These are phyloP conservation scores for Physcomitrellopsis africana DNA, from an alignment of 225 moss, liverwort and hornwort species.

Conservation along the genomic window DNA sequence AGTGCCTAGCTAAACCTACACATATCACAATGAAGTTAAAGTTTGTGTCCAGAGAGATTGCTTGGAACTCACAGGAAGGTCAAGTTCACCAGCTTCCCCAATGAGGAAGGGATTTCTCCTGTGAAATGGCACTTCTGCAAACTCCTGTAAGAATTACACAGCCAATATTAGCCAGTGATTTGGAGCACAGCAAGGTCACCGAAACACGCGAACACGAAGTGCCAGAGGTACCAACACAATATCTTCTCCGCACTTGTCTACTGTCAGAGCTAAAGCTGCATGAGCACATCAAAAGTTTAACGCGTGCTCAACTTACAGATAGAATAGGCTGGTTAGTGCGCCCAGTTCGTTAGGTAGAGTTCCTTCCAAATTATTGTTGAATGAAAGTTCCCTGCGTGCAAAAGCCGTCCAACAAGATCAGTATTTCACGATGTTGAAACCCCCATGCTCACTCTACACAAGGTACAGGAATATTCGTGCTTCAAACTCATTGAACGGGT, in stretches of 20 bases:
- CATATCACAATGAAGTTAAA: neutral
- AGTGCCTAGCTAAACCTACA: neutral
- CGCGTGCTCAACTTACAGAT: slow-evolving; percentile 33
- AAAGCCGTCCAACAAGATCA: neutral
- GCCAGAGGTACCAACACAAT: neutral
- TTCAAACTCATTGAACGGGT: neutral
- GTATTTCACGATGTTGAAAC: neutral
- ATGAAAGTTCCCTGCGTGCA: slow-evolving; percentile 42
- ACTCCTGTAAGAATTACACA: slow-evolving; percentile 40
- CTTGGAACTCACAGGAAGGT: slow-evolving; percentile 44
- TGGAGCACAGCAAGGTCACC: neutral
- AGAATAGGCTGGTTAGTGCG: neutral
- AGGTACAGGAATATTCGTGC: neutral
- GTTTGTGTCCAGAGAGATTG: neutral
- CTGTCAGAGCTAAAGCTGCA: neutral
- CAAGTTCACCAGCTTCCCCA: slow-evolving; percentile 37
- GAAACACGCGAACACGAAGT: neutral
- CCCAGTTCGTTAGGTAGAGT: slow-evolving; percentile 35
- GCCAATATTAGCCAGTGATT: neutral
- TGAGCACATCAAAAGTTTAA: neutral
- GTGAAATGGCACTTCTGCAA: slow-evolving; percentile 38
- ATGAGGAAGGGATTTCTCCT: slow-evolving; percentile 38
- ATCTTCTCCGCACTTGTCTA: neutral
- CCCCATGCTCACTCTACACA: neutral
- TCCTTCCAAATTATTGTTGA: slow-evolving; percentile 23